These are phyloP conservation scores for Bolboschoenus planiculmis DNA, from an alignment of 176 grass and related monocot genomes.

Conservation along the genomic window DNA sequence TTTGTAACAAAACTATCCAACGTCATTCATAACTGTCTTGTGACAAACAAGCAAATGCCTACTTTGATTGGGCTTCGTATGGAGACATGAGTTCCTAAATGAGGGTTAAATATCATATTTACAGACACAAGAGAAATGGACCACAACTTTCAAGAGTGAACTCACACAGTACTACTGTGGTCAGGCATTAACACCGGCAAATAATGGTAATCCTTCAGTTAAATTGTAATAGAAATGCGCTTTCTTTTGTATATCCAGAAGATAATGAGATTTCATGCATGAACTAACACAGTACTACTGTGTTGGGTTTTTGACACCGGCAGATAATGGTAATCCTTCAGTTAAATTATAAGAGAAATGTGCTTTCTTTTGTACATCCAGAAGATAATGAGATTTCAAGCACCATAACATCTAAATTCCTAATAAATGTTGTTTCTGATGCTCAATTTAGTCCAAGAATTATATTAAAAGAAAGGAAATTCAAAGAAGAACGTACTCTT, in stretches of 20 bases:
- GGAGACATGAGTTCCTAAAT: no score
- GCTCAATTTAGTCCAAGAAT: neutral
- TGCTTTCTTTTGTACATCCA: neutral
- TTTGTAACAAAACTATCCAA: neutral
- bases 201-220: neutral
- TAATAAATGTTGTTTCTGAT: neutral
- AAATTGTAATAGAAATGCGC: neutral
- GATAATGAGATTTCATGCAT: neutral
- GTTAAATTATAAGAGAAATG: neutral
- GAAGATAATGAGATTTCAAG: neutral
- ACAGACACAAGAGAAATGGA: neutral
- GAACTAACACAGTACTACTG: neutral
- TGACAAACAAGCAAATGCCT: neutral
- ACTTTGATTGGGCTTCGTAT: neutral
- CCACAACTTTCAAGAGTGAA: neutral
- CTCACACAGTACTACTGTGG: no score
- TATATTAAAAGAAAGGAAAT: neutral
- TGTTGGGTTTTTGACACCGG: neutral
- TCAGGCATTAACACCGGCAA: neutral
- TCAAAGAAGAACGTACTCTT: constrained; percentile 56
- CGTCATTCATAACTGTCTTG: neutral
- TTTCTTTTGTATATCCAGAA: neutral
- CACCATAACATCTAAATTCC: neutral
- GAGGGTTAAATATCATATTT: neutral
- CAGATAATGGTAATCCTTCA: neutral